These are phyloP conservation scores for Malbranchea zuffiana DNA, from an alignment of 2,329 filamentous ascomycete species.

Conservation along the genomic window DNA sequence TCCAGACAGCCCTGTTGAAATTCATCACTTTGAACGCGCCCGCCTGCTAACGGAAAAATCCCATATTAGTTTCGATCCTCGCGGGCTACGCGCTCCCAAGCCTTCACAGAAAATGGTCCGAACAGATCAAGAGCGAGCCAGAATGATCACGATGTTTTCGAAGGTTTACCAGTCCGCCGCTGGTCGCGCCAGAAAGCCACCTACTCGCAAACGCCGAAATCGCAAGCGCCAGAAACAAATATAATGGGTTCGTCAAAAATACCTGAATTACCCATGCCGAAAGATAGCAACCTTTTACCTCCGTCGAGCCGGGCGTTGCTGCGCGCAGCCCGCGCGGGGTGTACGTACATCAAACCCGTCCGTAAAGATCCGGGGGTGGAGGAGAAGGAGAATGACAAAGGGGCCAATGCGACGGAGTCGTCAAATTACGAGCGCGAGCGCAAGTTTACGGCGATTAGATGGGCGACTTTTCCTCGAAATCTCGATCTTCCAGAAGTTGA, in stretches of 20 bases:
- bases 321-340: constrained; percentile 66
- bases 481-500: constrained; percentile 49
- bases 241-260: constrained; percentile 24
- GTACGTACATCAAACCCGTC: constrained; percentile 60
- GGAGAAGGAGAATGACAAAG: constrained; percentile 30
- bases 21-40: too few relatives aligned
- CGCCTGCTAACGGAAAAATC: too few relatives aligned
- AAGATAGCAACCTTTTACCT: constrained; percentile 66
- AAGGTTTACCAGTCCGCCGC: constrained; percentile 79
- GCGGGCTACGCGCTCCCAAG: constrained; percentile 40
- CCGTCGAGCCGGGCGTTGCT: constrained; percentile 73
- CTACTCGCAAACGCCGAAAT: constrained; percentile 53
- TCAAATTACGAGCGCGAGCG: constrained; percentile 29
- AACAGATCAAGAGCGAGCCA: constrained; percentile 36
- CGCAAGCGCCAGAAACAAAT: constrained; percentile 43
- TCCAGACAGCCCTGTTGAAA: too few relatives aligned
- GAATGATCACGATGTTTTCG: constrained; percentile 54
- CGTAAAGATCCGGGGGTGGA: constrained; percentile 29
- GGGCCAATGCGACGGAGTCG: constrained; percentile 21
- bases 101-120: constrained; percentile 41
- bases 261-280: constrained; percentile 79
- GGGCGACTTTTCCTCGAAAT: constrained; percentile 46
- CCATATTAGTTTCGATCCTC: constrained; percentile 46
- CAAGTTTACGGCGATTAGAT: constrained; percentile 48
- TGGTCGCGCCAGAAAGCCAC: constrained; percentile 66